Evolutionary conservation across 2,329 filamentous ascomycete species (phyloP).

Genomic region (Penicillium nordicum): DNA sequence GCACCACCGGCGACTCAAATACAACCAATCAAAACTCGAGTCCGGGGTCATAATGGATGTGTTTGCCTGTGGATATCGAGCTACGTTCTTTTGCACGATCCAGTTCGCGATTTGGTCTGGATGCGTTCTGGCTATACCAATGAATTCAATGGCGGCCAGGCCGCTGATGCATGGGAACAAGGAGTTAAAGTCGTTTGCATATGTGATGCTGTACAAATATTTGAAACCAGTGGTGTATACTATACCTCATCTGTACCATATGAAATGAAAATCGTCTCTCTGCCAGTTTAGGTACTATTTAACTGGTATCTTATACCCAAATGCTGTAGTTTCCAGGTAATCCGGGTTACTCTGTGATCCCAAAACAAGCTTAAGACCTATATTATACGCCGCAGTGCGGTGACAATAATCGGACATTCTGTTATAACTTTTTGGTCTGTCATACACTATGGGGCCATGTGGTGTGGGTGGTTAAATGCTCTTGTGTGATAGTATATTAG

Average conservation of each 20-base stretch:
- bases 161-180: slow-evolving; percentile 2
- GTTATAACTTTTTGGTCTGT: neutral
- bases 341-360: neutral
- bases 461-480: neutral
- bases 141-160: neutral
- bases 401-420: neutral
- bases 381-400: neutral
- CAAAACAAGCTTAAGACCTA: neutral
- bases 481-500: neutral
- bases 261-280: slow-evolving; percentile 4
- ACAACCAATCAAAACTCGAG: slow-evolving; percentile 19
- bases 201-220: slow-evolving; percentile 10
- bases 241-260: slow-evolving; percentile 6
- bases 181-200: slow-evolving; percentile 3
- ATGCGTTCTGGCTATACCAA: neutral
- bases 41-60: slow-evolving; percentile 21
- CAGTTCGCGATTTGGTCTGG: neutral
- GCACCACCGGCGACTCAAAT: slow-evolving; percentile 36
- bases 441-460: neutral
- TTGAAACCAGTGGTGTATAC: neutral
- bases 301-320: neutral
- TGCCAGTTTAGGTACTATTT: neutral
- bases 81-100: neutral
- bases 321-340: neutral
- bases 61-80: neutral